Conservation (phyloP, 2,329 filamentous ascomycete genomes). For the Eurotiales sp. region DNA sequence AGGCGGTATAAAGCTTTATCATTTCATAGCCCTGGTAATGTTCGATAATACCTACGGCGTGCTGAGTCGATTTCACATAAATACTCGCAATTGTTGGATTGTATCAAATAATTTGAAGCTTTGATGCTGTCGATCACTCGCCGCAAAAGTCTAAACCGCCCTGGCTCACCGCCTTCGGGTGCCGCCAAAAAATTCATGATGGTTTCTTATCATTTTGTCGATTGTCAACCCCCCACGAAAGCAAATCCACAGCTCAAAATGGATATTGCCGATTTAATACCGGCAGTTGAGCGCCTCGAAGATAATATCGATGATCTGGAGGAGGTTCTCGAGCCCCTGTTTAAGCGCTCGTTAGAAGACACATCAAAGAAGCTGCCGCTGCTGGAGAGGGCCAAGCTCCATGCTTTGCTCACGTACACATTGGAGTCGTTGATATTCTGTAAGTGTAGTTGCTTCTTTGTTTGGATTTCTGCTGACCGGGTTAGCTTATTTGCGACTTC, state of each 20-base stretch:
- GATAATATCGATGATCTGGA: constrained; percentile 76
- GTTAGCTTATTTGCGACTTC: constrained; percentile 71
- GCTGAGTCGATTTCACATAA: neutral
- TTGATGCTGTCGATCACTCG: neutral
- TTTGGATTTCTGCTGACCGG: neutral
- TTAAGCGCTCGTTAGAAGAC: constrained; percentile 61
- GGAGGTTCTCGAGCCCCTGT: constrained; percentile 67
- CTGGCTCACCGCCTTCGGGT: constrained; percentile 12
- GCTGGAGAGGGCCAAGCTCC: constrained; percentile 92
- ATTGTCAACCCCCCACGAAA: neutral
- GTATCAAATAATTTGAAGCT: neutral
- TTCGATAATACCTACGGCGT: too few species aligned
- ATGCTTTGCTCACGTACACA: constrained; percentile 81
- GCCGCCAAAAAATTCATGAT: neutral
- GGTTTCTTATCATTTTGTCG: neutral
- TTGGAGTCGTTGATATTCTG: constrained; percentile 89
- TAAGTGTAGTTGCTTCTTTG: constrained; percentile 38
- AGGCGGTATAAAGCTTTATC: neutral
- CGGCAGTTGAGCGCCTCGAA: constrained; percentile 70
- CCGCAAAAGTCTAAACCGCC: neutral
- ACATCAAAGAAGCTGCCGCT: constrained; percentile 76
- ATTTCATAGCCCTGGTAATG: too few species aligned
- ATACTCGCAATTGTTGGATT: too few species aligned
- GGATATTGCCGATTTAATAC: constrained; percentile 58
- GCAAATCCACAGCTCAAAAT: constrained; percentile 31